Percentiles rank a stretch among this genome's conserved stretches.
phyloP scores from a whole-genome alignment of 257 asterid species.

The Cordia subcordata region DNA sequence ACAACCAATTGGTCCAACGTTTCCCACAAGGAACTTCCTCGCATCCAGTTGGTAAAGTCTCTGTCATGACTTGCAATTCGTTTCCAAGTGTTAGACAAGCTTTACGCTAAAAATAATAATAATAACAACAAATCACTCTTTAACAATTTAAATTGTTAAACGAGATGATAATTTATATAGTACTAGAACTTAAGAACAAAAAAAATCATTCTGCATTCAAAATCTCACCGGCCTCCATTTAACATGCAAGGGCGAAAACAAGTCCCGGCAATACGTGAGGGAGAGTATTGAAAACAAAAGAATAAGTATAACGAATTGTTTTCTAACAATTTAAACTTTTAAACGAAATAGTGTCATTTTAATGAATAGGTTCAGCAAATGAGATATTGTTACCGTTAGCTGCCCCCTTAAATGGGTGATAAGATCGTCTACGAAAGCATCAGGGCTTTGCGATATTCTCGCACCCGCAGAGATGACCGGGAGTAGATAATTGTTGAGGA shows the following conservation, averaged over 20 bases:
- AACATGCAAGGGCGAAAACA: no score
- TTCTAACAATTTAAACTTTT: no score
- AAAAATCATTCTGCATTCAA: background rate
- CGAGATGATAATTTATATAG: no score
- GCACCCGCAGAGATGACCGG: slow-evolving; percentile 73
- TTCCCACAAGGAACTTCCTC: slow-evolving; percentile 72
- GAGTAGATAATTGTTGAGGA: slow-evolving; percentile 76
- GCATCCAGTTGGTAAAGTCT: slow-evolving; percentile 76
- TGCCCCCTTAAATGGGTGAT: slow-evolving; percentile 60
- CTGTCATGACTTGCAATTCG: slow-evolving; percentile 22
- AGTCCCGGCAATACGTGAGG: no score
- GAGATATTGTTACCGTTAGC: slow-evolving; percentile 52
- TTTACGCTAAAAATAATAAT: no score
- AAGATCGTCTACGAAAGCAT: slow-evolving; percentile 63
- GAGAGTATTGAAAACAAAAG: no score
- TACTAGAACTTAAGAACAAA: no score
- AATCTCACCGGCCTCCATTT: no score
- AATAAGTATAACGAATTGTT: background rate
- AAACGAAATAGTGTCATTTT: background rate
- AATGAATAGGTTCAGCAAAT: background rate
- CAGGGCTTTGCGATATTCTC: slow-evolving; percentile 62
- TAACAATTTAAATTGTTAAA: no score
- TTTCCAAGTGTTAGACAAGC: no score
- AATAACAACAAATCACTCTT: no score
- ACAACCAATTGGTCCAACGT: slow-evolving; percentile 95